Conservation (phyloP, 2,329 filamentous ascomycete species). For the Leptographium lundbergii region DNA sequence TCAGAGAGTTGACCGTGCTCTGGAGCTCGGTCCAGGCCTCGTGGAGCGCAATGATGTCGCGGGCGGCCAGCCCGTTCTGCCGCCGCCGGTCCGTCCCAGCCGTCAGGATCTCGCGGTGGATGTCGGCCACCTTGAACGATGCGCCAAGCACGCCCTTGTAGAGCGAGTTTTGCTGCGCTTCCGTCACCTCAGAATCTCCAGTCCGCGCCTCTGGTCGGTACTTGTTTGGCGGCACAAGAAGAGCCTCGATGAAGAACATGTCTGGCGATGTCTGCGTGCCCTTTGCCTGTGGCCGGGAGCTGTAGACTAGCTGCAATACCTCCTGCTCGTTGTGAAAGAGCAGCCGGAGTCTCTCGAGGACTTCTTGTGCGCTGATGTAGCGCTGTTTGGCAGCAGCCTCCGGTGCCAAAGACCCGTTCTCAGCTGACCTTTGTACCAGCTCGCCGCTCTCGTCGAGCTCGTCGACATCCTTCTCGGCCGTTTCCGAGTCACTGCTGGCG, state of each 20-base stretch:
- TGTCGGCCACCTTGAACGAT: constrained; percentile 60
- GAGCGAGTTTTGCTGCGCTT: constrained; percentile 76
- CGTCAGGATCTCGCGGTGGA: constrained; percentile 54
- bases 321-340: constrained; percentile 84
- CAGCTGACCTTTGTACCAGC: constrained; percentile 38
- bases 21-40: constrained; percentile 75
- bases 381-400: constrained; percentile 36
- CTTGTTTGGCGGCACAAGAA: constrained; percentile 85
- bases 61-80: constrained; percentile 19
- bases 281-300: constrained; percentile 52
- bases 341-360: constrained; percentile 62
- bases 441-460: constrained; percentile 42
- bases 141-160: constrained; percentile 75
- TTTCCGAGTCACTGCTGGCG: constrained; percentile 29
- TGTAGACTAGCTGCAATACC: constrained; percentile 73
- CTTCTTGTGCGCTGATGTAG: constrained; percentile 74
- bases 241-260: constrained; percentile 85
- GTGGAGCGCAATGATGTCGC: constrained; percentile 65
- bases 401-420: constrained; percentile 20
- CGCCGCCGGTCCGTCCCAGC: constrained; percentile 21
- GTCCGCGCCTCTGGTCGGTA: constrained; percentile 80
- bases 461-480: constrained; percentile 35
- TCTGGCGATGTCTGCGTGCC: constrained; percentile 55
- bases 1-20: constrained; percentile 81
- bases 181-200: constrained; percentile 68